Conservation (phyloP, 148 eudicot genomes). For the Amaranthus hypochondriacus region DNA sequence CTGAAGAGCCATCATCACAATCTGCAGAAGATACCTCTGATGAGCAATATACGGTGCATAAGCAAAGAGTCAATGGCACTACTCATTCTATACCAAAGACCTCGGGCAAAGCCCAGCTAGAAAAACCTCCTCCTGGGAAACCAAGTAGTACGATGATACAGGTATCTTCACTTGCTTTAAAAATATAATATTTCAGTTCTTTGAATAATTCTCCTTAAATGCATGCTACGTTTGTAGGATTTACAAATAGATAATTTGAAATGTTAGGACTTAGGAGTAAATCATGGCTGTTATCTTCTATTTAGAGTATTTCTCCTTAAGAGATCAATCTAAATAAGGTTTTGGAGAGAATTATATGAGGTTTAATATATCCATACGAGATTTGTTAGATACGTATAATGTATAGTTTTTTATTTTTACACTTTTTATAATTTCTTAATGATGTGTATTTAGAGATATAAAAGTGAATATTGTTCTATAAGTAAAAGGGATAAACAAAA, state of each 20-base stretch:
- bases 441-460: no score
- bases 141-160: conserved; percentile 25
- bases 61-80: conserved; percentile 27
- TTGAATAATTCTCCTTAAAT: background rate
- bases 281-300: no score
- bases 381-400: no score
- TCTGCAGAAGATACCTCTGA: conserved; percentile 44
- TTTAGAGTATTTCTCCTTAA: no score
- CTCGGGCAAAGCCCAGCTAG: conserved; percentile 20
- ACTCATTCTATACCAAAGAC: conserved; percentile 20
- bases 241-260: background rate
- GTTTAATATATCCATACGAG: no score
- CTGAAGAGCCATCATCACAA: conserved; percentile 47
- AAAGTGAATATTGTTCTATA: no score
- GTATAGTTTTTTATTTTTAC: no score
- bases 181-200: background rate
- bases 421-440: no score
- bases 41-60: conserved; percentile 18
- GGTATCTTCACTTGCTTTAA: conserved; percentile 15
- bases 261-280: no score
- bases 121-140: conserved; percentile 8
- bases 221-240: background rate
- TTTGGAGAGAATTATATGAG: no score
- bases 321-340: no score
- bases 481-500: no score